Conservation (phyloP, 2,329 filamentous ascomycete species). For the Herpotrichia juniperi region DNA sequence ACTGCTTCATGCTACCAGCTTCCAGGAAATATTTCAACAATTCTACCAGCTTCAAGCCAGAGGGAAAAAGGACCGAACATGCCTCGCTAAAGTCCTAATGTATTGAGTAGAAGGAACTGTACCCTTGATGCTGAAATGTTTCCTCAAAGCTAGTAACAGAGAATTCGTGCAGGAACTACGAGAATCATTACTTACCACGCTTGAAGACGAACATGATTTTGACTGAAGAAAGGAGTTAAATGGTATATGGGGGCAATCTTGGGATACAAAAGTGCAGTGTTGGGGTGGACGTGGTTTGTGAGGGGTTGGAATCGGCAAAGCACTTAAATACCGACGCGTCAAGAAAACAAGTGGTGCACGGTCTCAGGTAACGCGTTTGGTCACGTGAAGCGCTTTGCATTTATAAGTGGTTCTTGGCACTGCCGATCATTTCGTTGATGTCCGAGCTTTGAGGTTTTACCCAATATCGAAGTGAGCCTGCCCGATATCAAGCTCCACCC, state of each 20-base stretch:
- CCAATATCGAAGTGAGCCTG: neutral
- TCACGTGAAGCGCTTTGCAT: conserved; percentile 8
- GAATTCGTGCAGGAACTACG: conserved; percentile 1
- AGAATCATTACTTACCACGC: conserved; percentile 43
- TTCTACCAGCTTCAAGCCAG: no score
- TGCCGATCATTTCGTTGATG: conserved; percentile 21
- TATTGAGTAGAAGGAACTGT: no score
- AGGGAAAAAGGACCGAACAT: no score
- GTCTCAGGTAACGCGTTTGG: conserved; percentile 13
- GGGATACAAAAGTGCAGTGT: conserved; percentile 23
- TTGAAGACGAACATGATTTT: conserved; percentile 52
- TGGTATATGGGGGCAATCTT: conserved; percentile 35
- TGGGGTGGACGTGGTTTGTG: conserved; percentile 17
- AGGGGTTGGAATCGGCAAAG: conserved; percentile 21
- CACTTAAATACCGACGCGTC: conserved; percentile 31
- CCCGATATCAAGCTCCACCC: neutral
- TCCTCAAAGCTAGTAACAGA: no score
- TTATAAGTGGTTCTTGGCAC: conserved; percentile 4
- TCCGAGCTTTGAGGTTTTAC: conserved; percentile 35
- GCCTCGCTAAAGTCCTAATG: no score
- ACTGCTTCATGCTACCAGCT: no score
- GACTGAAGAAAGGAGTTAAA: conserved; percentile 28
- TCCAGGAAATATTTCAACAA: no score
- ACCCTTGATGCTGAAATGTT: no score
- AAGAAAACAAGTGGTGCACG: conserved; percentile 25